Percentiles rank a stretch among this genome's conserved stretches.
phyloP scores from a whole-genome alignment of 257 asterid species.

The Rehmannia glutinosa region DNA sequence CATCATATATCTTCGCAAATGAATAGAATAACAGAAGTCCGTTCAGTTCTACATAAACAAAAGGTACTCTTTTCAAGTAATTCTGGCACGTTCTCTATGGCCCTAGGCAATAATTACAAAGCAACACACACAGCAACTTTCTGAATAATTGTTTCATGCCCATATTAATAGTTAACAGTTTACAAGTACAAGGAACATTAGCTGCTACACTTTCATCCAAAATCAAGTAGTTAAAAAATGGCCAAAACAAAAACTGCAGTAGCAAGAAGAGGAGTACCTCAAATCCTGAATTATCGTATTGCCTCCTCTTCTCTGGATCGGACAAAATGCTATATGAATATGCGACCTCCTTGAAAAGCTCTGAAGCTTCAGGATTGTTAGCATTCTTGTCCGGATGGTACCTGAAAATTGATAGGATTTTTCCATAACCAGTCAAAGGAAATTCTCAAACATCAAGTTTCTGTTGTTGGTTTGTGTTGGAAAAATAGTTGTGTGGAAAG shows the following conservation, averaged over 20 bases:
- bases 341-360: constrained; percentile 97
- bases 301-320: constrained; percentile 96
- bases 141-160: not conserved
- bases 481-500: not conserved
- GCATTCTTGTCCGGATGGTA: constrained; percentile 99
- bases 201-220: not conserved
- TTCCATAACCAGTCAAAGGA: constrained; percentile 12
- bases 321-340: constrained; percentile 95
- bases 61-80: too few relatives aligned
- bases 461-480: not conserved
- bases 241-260: not conserved
- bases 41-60: too few relatives aligned
- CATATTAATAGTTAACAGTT: not conserved
- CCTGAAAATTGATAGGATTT: constrained; percentile 38
- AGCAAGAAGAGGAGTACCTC: constrained; percentile 51
- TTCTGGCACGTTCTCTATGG: too few relatives aligned
- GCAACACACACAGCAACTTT: not conserved
- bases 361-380: constrained; percentile 97
- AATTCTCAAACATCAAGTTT: not conserved
- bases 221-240: not conserved
- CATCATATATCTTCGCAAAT: too few relatives aligned
- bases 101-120: constrained; percentile 2
- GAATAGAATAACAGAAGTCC: too few relatives aligned
- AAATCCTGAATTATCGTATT: constrained; percentile 86
- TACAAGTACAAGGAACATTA: not conserved